These are phyloP conservation scores for Epichloe gansuensis DNA, from an alignment of 2,329 filamentous ascomycete species.

Conservation along the genomic window DNA sequence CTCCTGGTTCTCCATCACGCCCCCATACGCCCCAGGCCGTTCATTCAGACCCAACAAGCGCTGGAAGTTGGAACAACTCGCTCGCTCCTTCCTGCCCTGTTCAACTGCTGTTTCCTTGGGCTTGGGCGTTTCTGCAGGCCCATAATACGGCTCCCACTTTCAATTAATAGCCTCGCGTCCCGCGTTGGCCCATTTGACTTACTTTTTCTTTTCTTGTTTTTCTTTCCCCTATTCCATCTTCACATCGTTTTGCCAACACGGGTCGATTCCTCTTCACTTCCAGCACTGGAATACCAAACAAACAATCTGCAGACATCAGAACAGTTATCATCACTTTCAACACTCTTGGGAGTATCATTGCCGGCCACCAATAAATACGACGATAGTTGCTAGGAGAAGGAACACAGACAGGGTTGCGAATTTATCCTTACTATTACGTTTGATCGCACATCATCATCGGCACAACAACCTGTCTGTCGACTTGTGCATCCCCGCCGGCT, in stretches of 20 bases:
- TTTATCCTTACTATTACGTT: background rate
- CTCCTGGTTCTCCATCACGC: background rate
- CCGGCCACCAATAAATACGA: background rate
- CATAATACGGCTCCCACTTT: background rate
- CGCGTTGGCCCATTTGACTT: background rate
- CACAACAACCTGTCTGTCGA: background rate
- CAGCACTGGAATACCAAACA: background rate
- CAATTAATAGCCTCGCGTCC: conserved; percentile 1
- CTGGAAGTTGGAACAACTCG: background rate
- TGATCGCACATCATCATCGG: background rate
- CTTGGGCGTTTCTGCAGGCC: background rate
- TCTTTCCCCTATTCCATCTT: background rate
- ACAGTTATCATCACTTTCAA: conserved; percentile 1
- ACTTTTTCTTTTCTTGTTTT: background rate
- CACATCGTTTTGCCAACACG: background rate
- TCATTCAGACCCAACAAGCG: background rate
- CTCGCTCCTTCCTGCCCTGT: background rate
- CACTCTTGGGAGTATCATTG: background rate
- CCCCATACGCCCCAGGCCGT: background rate
- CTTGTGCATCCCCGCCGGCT: background rate
- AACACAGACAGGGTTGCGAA: background rate
- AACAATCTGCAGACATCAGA: background rate
- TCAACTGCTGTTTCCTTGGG: background rate
- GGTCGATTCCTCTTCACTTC: background rate
- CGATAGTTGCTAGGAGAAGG: background rate